Conservation (phyloP, 2,329 filamentous ascomycete genomes). For the Aschersonia sp. region DNA sequence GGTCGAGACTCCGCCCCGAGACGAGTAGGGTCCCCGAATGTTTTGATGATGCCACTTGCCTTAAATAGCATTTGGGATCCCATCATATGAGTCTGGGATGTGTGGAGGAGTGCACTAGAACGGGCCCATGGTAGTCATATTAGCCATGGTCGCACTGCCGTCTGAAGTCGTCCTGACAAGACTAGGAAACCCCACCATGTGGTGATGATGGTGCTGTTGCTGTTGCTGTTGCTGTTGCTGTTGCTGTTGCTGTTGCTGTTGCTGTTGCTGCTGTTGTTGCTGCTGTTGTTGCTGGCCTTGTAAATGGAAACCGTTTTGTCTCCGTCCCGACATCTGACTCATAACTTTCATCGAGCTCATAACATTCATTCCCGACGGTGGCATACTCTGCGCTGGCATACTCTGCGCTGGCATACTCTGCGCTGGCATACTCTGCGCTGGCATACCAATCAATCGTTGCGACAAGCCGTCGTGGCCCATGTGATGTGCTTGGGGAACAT, state of each 20-base stretch:
- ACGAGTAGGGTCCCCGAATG: too few species aligned
- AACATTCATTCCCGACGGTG: constrained; percentile 10
- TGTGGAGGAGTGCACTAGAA: not conserved
- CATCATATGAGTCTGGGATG: too few species aligned
- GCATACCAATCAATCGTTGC: constrained; percentile 13
- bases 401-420: constrained; percentile 12
- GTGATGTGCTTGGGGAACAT: constrained; percentile 12
- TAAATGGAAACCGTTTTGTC: constrained; percentile 19
- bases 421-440: constrained; percentile 10
- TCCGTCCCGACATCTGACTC: constrained; percentile 5
- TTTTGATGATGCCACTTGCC: too few species aligned
- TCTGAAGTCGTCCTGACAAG: not conserved
- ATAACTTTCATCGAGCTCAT: constrained; percentile 9
- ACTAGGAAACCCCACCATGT: not conserved
- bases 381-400: constrained; percentile 11
- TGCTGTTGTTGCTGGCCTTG: constrained; percentile 9
- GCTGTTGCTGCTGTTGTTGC: too few species aligned
- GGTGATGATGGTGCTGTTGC: too few species aligned
- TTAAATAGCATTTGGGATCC: too few species aligned
- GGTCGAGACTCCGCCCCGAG: too few species aligned
- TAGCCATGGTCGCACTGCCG: not conserved
- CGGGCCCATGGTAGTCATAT: not conserved
- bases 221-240: too few species aligned
- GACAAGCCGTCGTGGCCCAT: constrained; percentile 12
- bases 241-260: constrained; percentile 7